Percentiles rank a stretch among this genome's conserved stretches.
Evolutionary conservation across 768 basidiomycete genomes (phyloP).

Genomic region (Amanita rubescens): DNA sequence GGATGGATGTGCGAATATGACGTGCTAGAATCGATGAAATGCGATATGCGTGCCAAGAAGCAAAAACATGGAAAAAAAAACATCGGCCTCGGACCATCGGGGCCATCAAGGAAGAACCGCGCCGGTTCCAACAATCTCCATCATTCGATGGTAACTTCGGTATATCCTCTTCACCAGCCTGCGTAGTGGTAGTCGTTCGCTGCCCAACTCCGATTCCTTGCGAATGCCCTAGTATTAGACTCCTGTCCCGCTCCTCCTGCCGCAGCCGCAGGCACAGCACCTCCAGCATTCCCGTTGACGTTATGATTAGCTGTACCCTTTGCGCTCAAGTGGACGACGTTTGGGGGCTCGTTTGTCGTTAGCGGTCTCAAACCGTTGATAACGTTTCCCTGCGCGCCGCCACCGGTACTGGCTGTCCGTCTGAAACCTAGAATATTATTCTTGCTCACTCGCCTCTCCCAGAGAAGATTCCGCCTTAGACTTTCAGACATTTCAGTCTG

Average conservation of each 20-base stretch:
- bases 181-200: conserved; percentile 2
- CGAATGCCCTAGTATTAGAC: not conserved
- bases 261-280: not conserved
- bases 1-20: not conserved
- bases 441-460: conserved; percentile 67
- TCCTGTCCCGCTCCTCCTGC: conserved; percentile 9
- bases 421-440: conserved; percentile 34
- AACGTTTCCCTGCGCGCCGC: conserved; percentile 15
- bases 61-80: not conserved
- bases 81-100: not conserved
- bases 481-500: conserved; percentile 82
- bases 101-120: not conserved
- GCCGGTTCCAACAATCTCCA: not conserved
- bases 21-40: not conserved
- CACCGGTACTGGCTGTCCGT: conserved; percentile 24
- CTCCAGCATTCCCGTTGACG: not conserved
- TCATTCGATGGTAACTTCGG: not conserved
- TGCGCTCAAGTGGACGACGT: conserved; percentile 33
- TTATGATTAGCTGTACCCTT: conserved; percentile 22
- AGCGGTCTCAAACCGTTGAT: conserved; percentile 23
- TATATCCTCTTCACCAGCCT: conserved; percentile 5
- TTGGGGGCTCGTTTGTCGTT: conserved; percentile 21
- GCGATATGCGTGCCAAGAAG: not conserved
- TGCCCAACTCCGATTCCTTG: conserved; percentile 7
- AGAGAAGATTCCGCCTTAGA: conserved; percentile 70